Evolutionary conservation across 73 alveolate genomes (phyloP), one percentile per base, ranked within the genome.

Genomic region (Paramecium pentaurelia): DNA sequence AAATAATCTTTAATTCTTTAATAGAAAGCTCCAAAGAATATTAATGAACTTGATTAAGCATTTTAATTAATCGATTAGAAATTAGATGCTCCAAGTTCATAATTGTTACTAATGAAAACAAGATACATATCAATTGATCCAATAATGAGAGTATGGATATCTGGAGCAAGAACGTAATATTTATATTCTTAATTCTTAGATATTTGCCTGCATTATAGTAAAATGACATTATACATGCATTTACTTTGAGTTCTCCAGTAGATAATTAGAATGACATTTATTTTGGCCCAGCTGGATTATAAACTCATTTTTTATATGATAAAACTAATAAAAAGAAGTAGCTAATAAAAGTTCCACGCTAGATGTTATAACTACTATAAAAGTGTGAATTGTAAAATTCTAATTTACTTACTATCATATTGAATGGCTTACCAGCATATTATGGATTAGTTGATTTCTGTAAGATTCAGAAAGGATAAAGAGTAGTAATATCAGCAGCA

Each of bases 391-490:
- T 75, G 58, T 3, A 27, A 11, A 30, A 11, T 75, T 42, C 38
- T 1, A 22, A 75, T 22, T 38, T 75, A 6, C 34, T 75, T 5
- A 75, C 88, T 0, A 75, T 75, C 8, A 34, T 75, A 12, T 36
- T 75, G n/a, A 87, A 87, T 68, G 93, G 93, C 6, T 28, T 87
- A 47, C 88, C 93, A 64, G 93, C 93, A 12, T 87, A 87, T 87
- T 64, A 58, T 73, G 93, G 93, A 40, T 68, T 73, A 28, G 58
- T 87, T 25, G 89, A 87, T 64, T 60, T 64, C 7, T 87, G 93
- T 42, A 40, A 87, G 64, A 73, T 77, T n/a, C n/a, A 87, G 38
- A 27, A 60, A 20, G 93, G 93, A 16, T 32, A 59, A 9, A 64
- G 47, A 16, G 77, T 87, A 38, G 71, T 87, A 22, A 64, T 87